Base-by-base conservation (phyloP, 768 basidiomycete genomes). In the Trichaptum fuscoviolaceum region DNA sequence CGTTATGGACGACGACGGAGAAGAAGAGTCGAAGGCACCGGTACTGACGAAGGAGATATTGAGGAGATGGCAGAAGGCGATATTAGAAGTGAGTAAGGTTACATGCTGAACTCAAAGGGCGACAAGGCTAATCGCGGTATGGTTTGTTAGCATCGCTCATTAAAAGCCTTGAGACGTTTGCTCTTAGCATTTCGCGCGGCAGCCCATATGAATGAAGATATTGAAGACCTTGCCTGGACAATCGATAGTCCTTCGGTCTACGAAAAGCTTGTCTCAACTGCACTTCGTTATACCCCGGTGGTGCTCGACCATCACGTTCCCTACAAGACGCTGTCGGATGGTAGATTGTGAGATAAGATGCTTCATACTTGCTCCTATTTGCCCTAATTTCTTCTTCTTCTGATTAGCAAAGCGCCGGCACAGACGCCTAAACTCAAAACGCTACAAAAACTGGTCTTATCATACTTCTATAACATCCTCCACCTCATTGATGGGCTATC, bases 121-220 rank as follows among this genome's bases (percentile, higher is more conserved):
- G 30, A 30, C 27, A 65, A 20, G 34, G 35, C 12, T 25, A 10
- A 12, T n/a, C 26, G 1, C 35, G 15, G 20, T 15, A 52, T 52
- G 34, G 20, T 70, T 3, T 23, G 17, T 30, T 70, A 98, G 95
- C 87, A 93, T 77, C 87, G 87, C 26, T 98, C 96, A 6, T 74
- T 99, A 64, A 85, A 91, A 65, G 88, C 93, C 0, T 79, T 99
- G 57, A 82, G 93, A 66, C 93, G 90, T 72, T 81, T 96, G 7
- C 79, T 97, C 42, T 83, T 96, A 35, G 96, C 95, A 0, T 99
- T 99, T 83, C 86, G 96, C 64, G 87, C 94, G 7, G 96, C 95
- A 5, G 92, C 85, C 0, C 87, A 93, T 73, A 89, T 94, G 85
- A 94, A 97, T 72, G 91, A 94, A 69, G 93, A 95, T 9, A 84